A percentile compares a stretch with the other conserved stretches of the same genome.
Conservation (phyloP, 2,329 filamentous ascomycete genomes). For the Colletotrichum karsti region DNA sequence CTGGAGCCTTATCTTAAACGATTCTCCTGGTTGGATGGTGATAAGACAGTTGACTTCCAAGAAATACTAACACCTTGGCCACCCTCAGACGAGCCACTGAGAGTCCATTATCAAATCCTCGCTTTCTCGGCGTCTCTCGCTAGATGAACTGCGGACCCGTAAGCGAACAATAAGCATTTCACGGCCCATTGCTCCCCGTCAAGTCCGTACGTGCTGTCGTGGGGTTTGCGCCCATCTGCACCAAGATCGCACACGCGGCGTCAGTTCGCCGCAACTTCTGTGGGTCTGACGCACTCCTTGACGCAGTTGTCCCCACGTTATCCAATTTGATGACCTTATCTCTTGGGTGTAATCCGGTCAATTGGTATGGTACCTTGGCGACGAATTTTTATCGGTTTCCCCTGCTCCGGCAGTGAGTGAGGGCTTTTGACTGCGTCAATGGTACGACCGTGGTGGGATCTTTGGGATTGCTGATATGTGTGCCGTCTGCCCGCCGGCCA, state of each 20-base stretch:
- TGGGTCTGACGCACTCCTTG: neutral
- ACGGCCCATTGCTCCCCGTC: neutral
- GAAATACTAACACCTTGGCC: conserved; percentile 22
- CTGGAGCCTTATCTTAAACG: accelerated
- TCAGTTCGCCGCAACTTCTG: neutral
- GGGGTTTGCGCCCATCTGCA: neutral
- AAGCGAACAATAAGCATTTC: conserved; percentile 8
- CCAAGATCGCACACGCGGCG: conserved; percentile 10
- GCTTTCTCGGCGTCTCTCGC: neutral
- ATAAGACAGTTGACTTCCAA: conserved; percentile 23
- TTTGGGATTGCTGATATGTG: neutral
- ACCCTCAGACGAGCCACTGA: neutral
- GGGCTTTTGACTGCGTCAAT: neutral
- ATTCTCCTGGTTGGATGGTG: conserved; percentile 12
- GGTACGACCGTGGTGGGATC: neutral
- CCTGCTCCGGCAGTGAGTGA: neutral
- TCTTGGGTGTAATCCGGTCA: neutral
- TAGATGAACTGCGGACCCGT: neutral
- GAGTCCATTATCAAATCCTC: neutral
- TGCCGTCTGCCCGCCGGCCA: conserved; percentile 4
- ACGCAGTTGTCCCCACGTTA: neutral
- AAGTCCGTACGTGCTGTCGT: too few species aligned
- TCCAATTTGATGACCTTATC: conserved; percentile 22
- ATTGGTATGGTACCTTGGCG: neutral
- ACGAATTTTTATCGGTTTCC: neutral